phyloP scores from a whole-genome alignment of 2,329 filamentous ascomycete genomes.

The Geosmithia putterillii region DNA sequence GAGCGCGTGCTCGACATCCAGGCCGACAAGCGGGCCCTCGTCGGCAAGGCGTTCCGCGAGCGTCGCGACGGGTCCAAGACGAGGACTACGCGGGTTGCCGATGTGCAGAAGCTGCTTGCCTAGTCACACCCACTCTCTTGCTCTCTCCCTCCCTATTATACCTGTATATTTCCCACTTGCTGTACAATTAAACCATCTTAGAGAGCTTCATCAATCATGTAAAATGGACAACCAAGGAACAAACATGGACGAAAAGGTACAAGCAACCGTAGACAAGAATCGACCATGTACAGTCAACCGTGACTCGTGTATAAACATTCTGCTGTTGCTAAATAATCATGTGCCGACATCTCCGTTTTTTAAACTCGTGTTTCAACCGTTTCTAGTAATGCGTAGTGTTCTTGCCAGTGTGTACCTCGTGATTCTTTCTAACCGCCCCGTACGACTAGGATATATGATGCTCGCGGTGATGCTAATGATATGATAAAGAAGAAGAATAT shows the following conservation, averaged over 20 bases:
- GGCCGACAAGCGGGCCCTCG: slow-evolving; percentile 64
- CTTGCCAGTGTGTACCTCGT: neutral
- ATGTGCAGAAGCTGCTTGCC: slow-evolving; percentile 36
- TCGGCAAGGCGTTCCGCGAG: slow-evolving; percentile 70
- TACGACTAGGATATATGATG: neutral
- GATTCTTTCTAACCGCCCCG: no score
- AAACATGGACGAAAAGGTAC: no score
- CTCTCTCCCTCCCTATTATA: no score
- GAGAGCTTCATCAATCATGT: no score
- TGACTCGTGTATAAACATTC: no score
- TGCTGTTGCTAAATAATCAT: no score
- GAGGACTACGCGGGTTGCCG: slow-evolving; percentile 44
- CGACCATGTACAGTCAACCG: no score
- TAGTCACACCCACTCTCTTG: no score
- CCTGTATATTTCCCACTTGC: no score
- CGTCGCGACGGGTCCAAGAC: slow-evolving; percentile 35
- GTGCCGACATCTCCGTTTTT: neutral
- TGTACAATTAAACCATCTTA: no score
- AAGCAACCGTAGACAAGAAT: no score
- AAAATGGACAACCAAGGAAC: no score
- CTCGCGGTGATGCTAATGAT: neutral
- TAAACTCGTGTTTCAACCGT: neutral
- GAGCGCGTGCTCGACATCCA: slow-evolving; percentile 72
- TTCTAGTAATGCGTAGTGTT: neutral
- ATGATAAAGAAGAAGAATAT: neutral